Evolutionary conservation across 306 rosid species (phyloP), one percentile per base, ranked within the genome.

Genomic region (Trifolium dubium): DNA sequence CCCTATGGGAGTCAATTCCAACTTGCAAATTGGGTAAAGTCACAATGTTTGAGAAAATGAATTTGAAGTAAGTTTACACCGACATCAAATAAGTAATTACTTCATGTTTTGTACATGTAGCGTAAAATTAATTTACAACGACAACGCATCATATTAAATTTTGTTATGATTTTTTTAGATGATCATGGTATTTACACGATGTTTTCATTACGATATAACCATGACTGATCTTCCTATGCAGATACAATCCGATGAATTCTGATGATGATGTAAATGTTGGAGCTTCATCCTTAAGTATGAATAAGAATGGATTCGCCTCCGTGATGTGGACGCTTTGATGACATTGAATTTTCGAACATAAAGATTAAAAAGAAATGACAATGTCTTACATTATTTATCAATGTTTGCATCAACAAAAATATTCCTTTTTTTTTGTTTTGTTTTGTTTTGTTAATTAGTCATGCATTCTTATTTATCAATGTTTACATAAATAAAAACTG

Each of bases 241-340:
- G 97, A 72, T 85, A 83, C 77, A 86, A 82, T 67, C 69, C 73
- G 0, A 35, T 67, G 61, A 84, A 69, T 49, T 58, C 66, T 54
- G 79, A 62, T 64, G 85, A 62, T 64, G 84, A 77, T 60, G 78
- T 71, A 69, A 80, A 85, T 64, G 69, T 74, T 43, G 96, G 88
- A 81, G 71, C 82, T 70, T 73, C 80, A 47, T 70, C 82, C 44
- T 77, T 85, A 61, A 83, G 72, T 65, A 40, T 70, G 69, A 82
- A 83, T 65, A 40, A 67, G 69, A 82, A 83, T 59, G 97, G 93
- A 72, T 89, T 74, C 73, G 30, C 81, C 28, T 80, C 83, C 12
- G 4, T 62, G 93, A 88, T 18, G n/a, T 88, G 93, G 93, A 86
- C 89, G 93, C 86, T 85, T 37, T 89, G 77, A 85, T 29, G 12